Evolutionary conservation across 2,329 filamentous ascomycete genomes (phyloP).

Genomic region (Fusarium goolgardi): DNA sequence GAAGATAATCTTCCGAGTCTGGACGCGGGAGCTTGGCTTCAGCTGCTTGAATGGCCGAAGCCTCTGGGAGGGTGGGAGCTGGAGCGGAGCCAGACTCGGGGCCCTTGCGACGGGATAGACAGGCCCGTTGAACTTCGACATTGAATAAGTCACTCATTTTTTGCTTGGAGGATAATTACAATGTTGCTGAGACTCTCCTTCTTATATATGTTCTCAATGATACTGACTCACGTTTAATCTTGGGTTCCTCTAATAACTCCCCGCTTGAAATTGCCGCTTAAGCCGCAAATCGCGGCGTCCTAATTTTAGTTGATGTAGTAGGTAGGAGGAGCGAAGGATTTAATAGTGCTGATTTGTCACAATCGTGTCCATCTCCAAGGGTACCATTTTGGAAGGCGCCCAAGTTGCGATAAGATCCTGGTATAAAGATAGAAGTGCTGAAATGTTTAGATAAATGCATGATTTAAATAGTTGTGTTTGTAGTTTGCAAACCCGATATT

Average conservation of each 20-base stretch:
- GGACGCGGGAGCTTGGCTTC: slow-evolving; percentile 55
- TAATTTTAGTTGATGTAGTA: background rate
- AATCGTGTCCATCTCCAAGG: background rate
- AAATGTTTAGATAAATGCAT: background rate
- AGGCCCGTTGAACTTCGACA: slow-evolving; percentile 40
- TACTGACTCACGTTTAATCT: background rate
- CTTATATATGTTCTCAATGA: background rate
- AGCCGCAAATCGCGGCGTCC: slow-evolving; percentile 32
- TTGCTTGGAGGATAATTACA: background rate
- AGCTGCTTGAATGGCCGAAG: slow-evolving; percentile 51
- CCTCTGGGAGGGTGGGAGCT: slow-evolving; percentile 55
- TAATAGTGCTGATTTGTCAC: slow-evolving; percentile 14
- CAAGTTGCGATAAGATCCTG: background rate
- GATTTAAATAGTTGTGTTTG: background rate
- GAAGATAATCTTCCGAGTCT: slow-evolving; percentile 49
- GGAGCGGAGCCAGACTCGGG: slow-evolving; percentile 22
- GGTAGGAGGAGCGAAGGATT: background rate
- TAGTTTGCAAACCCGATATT: background rate
- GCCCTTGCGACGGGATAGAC: slow-evolving; percentile 41
- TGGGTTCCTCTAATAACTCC: background rate
- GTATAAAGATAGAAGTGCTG: background rate
- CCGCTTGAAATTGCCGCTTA: slow-evolving; percentile 29
- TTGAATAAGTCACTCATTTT: slow-evolving; percentile 47
- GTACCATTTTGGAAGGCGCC: background rate
- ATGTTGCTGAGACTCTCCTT: background rate